Conservation (phyloP, 345 rosid species). For the Fremontodendron californicum region DNA sequence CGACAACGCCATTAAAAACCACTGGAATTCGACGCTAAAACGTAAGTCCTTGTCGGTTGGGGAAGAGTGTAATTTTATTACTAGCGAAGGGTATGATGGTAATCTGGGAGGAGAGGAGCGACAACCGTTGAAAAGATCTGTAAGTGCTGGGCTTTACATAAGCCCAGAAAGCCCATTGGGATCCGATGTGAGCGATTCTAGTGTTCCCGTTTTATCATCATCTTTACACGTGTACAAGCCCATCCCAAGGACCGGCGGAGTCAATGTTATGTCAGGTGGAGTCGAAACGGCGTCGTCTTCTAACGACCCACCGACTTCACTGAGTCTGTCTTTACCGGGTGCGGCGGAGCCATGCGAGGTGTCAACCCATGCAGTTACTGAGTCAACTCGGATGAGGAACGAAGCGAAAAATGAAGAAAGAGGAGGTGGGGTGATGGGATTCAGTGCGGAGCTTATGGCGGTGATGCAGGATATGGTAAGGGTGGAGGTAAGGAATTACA, state of each 20-base stretch:
- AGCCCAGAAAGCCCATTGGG: slow-evolving; percentile 63
- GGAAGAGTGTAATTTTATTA: slow-evolving; percentile 33
- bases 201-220: slow-evolving; percentile 41
- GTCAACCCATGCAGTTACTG: slow-evolving; percentile 29
- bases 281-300: slow-evolving; percentile 46
- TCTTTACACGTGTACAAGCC: slow-evolving; percentile 41
- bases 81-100: slow-evolving; percentile 46
- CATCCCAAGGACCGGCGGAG: slow-evolving; percentile 45
- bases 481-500: slow-evolving; percentile 74
- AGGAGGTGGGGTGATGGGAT: slow-evolving; percentile 44
- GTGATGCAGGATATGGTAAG: slow-evolving; percentile 91
- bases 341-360: slow-evolving; percentile 34
- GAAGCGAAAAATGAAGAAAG: slow-evolving; percentile 16
- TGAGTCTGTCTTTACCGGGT: slow-evolving; percentile 60
- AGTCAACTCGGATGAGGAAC: slow-evolving; percentile 24
- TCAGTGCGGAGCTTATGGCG: slow-evolving; percentile 61
- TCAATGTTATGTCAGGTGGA: slow-evolving; percentile 9
- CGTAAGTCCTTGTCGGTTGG: slow-evolving; percentile 51
- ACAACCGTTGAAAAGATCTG: slow-evolving; percentile 71
- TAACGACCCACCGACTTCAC: slow-evolving; percentile 53
- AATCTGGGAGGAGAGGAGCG: slow-evolving; percentile 27
- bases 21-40: slow-evolving; percentile 92
- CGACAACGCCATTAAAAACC: slow-evolving; percentile 86
- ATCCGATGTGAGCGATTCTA: slow-evolving; percentile 70
- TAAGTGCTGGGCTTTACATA: slow-evolving; percentile 61